These are phyloP conservation scores for Aspergillus sergii DNA, from an alignment of 2,329 filamentous ascomycete genomes.

Conservation along the genomic window DNA sequence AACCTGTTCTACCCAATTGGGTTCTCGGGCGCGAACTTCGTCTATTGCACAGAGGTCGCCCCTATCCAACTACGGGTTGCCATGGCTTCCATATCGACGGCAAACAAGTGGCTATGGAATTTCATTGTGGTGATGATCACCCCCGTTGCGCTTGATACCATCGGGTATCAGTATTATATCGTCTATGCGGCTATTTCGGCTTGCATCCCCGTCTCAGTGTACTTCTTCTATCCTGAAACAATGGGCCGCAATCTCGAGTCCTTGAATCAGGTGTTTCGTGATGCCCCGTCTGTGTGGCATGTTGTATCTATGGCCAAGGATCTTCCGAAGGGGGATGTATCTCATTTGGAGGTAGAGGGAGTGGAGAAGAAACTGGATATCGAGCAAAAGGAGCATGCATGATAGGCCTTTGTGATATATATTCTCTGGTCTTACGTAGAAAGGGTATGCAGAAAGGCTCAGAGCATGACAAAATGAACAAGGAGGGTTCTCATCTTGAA, in stretches of 20 bases:
- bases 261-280: constrained; percentile 63
- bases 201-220: constrained; percentile 50
- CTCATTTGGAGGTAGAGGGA: too few species aligned
- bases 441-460: too few species aligned
- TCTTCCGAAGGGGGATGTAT: constrained; percentile 23
- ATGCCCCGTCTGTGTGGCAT: constrained; percentile 21
- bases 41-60: constrained; percentile 48
- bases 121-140: constrained; percentile 68
- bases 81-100: constrained; percentile 61
- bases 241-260: constrained; percentile 63
- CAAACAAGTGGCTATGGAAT: constrained; percentile 62
- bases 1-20: constrained; percentile 67
- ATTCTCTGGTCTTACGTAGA: accelerated
- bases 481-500: too few species aligned
- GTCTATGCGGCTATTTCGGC: constrained; percentile 52
- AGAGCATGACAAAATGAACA: too few species aligned
- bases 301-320: constrained; percentile 27
- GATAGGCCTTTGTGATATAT: too few species aligned
- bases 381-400: too few species aligned
- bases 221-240: constrained; percentile 63
- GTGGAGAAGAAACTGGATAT: too few species aligned
- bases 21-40: constrained; percentile 62
- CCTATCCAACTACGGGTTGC: constrained; percentile 57
- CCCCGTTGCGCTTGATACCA: constrained; percentile 59
- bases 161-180: constrained; percentile 56